Base-by-base conservation (phyloP, 2,329 filamentous ascomycete genomes). In the Uncinocarpus reesii region DNA sequence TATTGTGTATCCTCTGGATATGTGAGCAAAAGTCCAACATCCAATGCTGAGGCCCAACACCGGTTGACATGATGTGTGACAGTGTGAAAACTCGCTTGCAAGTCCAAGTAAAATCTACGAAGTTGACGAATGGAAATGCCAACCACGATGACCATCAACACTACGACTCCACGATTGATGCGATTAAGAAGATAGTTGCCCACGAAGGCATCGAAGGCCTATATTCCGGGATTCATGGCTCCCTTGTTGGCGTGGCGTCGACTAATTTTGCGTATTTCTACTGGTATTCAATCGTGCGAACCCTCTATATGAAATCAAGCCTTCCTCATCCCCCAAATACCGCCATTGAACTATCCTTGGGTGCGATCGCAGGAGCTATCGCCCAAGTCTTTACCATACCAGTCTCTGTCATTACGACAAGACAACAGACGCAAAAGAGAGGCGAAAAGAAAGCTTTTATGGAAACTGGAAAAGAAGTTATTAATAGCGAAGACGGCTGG, bases 201-300 rank as follows among this genome's bases (percentile, higher is more conserved):
- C 80, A 80, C 46, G 92, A 98, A 57, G 92, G 92, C 26, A 49
- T 92, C 7, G 60, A 72, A 40, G 92, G 92, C 5, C 78, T 98
- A 6, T 98, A 98, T 61, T 80, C 85, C 45, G 92, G 92, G 52
- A 89, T 98, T 65, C 76, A 80, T 52, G 89, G 90, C 43, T 81
- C 89, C 3, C 73, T 98, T 15, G 71, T 96, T 44, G 92, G 92
- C 47, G 92, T 98, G 29, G 90, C 88, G 1, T 95, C 89, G 21
- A 96, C 90, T 45, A 98, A 98, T 68, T 98, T 98, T 64, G 92
- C 92, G 60, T 98, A 98, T 71, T 98, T 98, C 66, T 98, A 98
- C 72, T 96, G 90, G 89, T 96, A 96, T 66, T 90, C 87, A 4
- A 71, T 92, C 23, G 86, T 95, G 26, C 81, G 92, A 54, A 80